A percentile compares a stretch with the other conserved stretches of the same genome.
These are phyloP conservation scores for Chlorokybus atmophyticus DNA, from an alignment of 139 green algal genomes.

Conservation along the genomic window DNA sequence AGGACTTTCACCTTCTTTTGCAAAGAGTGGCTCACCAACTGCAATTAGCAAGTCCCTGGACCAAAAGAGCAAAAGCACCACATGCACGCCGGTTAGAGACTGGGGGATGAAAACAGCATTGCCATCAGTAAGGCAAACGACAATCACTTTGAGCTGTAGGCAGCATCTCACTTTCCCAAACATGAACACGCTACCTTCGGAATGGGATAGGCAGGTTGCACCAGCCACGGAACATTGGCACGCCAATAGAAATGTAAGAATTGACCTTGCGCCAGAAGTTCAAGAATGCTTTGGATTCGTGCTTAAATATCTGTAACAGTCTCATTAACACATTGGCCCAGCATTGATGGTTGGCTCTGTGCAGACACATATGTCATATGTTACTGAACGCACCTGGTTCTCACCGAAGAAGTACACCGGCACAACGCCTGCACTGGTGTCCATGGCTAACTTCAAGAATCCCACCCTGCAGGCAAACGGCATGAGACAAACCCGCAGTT, in stretches of 20 bases:
- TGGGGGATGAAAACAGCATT: no score
- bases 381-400: conserved; percentile 19
- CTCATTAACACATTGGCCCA: not conserved
- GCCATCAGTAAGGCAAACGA: no score
- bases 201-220: conserved; percentile 25
- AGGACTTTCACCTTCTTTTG: no score
- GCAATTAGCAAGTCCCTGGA: no score
- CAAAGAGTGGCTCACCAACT: no score
- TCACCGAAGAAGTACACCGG: conserved; percentile 33
- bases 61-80: no score
- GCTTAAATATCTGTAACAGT: conserved; percentile 19
- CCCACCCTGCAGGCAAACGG: conserved; percentile 11
- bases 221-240: conserved; percentile 25
- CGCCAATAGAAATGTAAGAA: conserved; percentile 13
- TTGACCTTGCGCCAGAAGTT: conserved; percentile 26
- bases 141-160: no score
- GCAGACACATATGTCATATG: not conserved
- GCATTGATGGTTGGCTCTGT: not conserved
- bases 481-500: no score
- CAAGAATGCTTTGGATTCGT: conserved; percentile 19
- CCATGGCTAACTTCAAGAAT: conserved; percentile 25
- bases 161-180: no score
- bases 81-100: no score
- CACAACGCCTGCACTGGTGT: conserved; percentile 22
- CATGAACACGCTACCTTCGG: no score